Evolutionary conservation across 495 filamentous ascomycete genomes (phyloP).

Genomic region (Parachaetomium inaequale): DNA sequence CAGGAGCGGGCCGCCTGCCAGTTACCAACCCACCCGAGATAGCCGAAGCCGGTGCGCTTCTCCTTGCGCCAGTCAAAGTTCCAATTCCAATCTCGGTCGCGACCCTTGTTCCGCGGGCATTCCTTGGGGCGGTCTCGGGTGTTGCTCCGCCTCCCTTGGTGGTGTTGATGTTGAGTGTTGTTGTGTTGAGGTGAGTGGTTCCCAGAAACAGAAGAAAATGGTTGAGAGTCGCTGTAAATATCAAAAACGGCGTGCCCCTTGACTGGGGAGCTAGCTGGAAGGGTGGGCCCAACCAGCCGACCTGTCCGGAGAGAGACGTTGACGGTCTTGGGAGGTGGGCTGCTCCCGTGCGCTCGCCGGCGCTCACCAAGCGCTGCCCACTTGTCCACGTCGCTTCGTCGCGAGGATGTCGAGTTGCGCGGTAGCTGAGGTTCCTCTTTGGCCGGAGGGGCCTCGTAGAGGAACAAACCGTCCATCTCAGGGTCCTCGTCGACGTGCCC

Average conservation of each 20-base stretch:
- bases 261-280: slow-evolving; percentile 34
- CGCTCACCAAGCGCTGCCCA: slow-evolving; percentile 83
- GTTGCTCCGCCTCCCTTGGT: slow-evolving; percentile 27
- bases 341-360: slow-evolving; percentile 61
- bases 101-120: slow-evolving; percentile 46
- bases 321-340: slow-evolving; percentile 40
- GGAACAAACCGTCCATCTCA: slow-evolving; percentile 63
- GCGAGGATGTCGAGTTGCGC: slow-evolving; percentile 46
- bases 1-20: slow-evolving; percentile 61
- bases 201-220: slow-evolving; percentile 25
- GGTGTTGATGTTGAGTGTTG: slow-evolving; percentile 12
- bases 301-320: slow-evolving; percentile 42
- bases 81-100: slow-evolving; percentile 53
- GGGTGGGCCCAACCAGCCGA: slow-evolving; percentile 31
- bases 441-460: slow-evolving; percentile 56
- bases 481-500: slow-evolving; percentile 52
- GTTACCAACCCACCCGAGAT: slow-evolving; percentile 86
- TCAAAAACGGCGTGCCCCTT: slow-evolving; percentile 39
- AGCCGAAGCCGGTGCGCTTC: slow-evolving; percentile 62
- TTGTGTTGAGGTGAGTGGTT: slow-evolving; percentile 28
- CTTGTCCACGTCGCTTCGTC: slow-evolving; percentile 65
- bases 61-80: slow-evolving; percentile 64
- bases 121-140: slow-evolving; percentile 47
- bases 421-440: slow-evolving; percentile 32
- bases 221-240: slow-evolving; percentile 23